Evolutionary conservation across 441 rosid species (phyloP).

Genomic region (Oxalis stricta): DNA sequence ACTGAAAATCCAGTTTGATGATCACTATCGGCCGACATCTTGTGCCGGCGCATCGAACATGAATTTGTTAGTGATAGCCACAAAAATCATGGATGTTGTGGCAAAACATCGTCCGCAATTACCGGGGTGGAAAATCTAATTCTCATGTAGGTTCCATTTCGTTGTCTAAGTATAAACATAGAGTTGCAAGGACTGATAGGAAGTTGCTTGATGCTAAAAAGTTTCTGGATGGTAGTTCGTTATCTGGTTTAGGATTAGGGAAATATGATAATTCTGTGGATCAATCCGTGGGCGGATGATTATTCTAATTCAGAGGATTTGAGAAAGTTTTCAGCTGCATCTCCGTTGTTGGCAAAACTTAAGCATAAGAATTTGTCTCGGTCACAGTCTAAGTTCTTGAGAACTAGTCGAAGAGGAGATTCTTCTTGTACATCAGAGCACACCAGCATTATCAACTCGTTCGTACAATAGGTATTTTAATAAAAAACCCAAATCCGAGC

Average conservation of each 20-base stretch:
- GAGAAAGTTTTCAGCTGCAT: conserved; percentile 37
- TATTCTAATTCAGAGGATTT: conserved; percentile 51
- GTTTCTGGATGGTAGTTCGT: conserved; percentile 27
- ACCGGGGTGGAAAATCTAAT: too few relatives aligned
- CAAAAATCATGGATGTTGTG: too few relatives aligned
- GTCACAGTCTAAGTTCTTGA: conserved; percentile 49
- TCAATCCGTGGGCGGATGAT: conserved; percentile 65
- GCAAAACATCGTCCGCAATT: too few relatives aligned
- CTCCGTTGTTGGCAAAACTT: conserved; percentile 52
- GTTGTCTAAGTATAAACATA: conserved; percentile 34
- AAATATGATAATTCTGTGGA: conserved; percentile 39
- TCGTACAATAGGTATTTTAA: conserved; percentile 51
- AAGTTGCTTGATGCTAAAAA: conserved; percentile 21
- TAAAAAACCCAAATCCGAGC: conserved; percentile 58
- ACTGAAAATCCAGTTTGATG: too few relatives aligned
- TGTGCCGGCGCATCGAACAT: too few relatives aligned
- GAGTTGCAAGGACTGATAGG: conserved; percentile 19
- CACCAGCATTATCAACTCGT: conserved; percentile 81
- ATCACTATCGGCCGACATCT: too few relatives aligned
- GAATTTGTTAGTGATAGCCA: too few relatives aligned
- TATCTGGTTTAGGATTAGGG: conserved; percentile 27
- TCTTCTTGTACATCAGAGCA: conserved; percentile 66
- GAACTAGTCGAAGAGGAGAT: conserved; percentile 40
- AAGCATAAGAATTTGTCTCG: conserved; percentile 58
- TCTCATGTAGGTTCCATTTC: conserved; percentile 33